Conservation (phyloP, 768 basidiomycete genomes). For the Termitomyces sp. region DNA sequence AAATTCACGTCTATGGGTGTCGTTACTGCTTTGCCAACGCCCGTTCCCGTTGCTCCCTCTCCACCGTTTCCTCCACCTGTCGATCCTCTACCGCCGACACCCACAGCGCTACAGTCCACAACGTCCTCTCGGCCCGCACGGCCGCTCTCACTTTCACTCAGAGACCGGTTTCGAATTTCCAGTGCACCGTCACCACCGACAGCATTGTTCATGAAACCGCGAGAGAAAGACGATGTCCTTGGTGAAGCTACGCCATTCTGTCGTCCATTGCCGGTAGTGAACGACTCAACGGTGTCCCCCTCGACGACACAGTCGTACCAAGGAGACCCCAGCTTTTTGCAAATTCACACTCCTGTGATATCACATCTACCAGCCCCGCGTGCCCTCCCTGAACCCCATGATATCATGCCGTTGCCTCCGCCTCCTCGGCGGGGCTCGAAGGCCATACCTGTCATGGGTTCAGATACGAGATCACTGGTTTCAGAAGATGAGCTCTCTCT, state of each 20-base stretch:
- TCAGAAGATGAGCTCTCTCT: conserved; percentile 20
- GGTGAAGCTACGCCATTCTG: neutral
- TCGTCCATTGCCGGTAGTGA: conserved; percentile 7
- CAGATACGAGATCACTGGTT: conserved; percentile 20
- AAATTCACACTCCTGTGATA: conserved; percentile 43
- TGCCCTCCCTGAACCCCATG: conserved; percentile 22
- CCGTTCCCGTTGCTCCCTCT: conserved; percentile 14
- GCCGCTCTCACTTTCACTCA: conserved; percentile 38
- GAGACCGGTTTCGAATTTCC: conserved; percentile 62
- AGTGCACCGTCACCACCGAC: conserved; percentile 48
- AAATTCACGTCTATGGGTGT: conserved; percentile 25
- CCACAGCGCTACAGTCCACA: conserved; percentile 13
- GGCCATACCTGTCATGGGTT: conserved; percentile 32
- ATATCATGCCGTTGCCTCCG: conserved; percentile 51
- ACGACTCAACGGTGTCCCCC: conserved; percentile 16
- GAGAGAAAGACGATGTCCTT: neutral
- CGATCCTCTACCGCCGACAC: conserved; percentile 16
- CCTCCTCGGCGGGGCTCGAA: conserved; percentile 60
- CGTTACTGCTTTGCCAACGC: conserved; percentile 43
- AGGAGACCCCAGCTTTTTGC: conserved; percentile 60
- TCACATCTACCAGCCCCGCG: conserved; percentile 27
- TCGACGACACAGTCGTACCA: conserved; percentile 40
- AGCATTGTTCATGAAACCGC: conserved; percentile 15
- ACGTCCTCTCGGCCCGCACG: conserved; percentile 39
- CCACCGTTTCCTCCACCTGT: conserved; percentile 16